phyloP scores from a whole-genome alignment of 495 filamentous ascomycete genomes.

The Podospora didyma region DNA sequence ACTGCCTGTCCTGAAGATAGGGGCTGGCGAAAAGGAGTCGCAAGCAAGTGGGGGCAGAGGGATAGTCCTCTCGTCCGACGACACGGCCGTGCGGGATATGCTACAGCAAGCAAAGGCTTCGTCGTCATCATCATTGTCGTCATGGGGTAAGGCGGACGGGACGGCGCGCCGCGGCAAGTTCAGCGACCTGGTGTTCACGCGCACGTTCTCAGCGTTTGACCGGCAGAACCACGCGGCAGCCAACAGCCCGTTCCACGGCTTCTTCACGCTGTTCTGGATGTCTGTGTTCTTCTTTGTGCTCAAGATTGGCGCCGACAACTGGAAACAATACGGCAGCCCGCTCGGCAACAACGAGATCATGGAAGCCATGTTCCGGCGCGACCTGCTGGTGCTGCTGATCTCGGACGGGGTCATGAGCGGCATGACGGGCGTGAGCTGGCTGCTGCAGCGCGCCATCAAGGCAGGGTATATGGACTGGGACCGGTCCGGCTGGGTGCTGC shows the following conservation, averaged over 20 bases:
- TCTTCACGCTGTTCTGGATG: slow-evolving; percentile 76
- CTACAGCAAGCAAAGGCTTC: not conserved
- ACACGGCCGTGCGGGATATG: not conserved
- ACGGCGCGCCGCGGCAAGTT: slow-evolving; percentile 45
- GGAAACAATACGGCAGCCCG: slow-evolving; percentile 53
- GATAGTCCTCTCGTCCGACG: not conserved
- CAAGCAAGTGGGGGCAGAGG: not conserved
- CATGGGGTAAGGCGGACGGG: not conserved
- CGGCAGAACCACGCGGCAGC: slow-evolving; percentile 54
- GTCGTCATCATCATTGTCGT: not conserved
- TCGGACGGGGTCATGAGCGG: slow-evolving; percentile 66
- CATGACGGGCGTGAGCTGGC: slow-evolving; percentile 52
- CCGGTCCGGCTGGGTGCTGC: slow-evolving; percentile 61
- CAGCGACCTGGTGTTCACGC: slow-evolving; percentile 63
- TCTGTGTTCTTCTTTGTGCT: slow-evolving; percentile 57
- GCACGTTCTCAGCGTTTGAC: slow-evolving; percentile 67
- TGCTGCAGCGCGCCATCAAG: slow-evolving; percentile 54
- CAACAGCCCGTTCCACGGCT: slow-evolving; percentile 65
- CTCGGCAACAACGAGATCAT: slow-evolving; percentile 67
- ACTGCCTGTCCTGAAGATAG: not conserved
- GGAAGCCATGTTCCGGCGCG: slow-evolving; percentile 59
- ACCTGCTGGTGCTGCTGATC: slow-evolving; percentile 59
- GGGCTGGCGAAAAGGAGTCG: not conserved
- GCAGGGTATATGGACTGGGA: slow-evolving; percentile 60
- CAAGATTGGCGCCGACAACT: slow-evolving; percentile 63